Conservation (phyloP, 2,329 filamentous ascomycete genomes). For the Hypoxylon sp. region DNA sequence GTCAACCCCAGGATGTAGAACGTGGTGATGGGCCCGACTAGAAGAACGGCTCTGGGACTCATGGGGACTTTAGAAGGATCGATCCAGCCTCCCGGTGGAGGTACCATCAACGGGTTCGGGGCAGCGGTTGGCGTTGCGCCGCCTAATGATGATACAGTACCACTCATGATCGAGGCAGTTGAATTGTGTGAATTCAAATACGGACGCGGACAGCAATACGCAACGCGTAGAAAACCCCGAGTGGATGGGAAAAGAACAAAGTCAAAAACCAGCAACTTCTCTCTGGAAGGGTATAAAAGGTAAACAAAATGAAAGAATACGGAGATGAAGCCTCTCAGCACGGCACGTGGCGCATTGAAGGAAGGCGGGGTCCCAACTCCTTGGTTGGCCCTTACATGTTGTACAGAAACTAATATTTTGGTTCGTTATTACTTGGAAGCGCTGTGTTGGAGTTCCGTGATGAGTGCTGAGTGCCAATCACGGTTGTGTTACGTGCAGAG, state of each 20-base stretch:
- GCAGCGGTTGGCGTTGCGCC: background rate
- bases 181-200: background rate
- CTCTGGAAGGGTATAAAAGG: too few species aligned
- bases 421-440: too few species aligned
- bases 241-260: background rate
- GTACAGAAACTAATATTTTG: too few species aligned
- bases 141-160: background rate
- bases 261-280: too few species aligned
- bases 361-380: too few species aligned
- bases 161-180: background rate
- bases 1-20: constrained; percentile 5
- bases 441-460: too few species aligned
- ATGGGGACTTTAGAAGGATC: constrained; percentile 4
- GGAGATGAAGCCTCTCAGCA: too few species aligned
- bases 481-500: too few species aligned
- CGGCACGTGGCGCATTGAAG: too few species aligned
- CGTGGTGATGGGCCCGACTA: constrained; percentile 2
- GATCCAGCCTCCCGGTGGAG: constrained; percentile 2
- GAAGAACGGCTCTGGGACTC: background rate
- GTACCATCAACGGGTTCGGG: background rate
- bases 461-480: too few species aligned
- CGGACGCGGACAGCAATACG: background rate
- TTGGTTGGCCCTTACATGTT: too few species aligned
- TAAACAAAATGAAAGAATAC: too few species aligned
- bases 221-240: background rate